These are phyloP conservation scores for Gossypium australe DNA, from an alignment of 345 rosid species.

Conservation along the genomic window DNA sequence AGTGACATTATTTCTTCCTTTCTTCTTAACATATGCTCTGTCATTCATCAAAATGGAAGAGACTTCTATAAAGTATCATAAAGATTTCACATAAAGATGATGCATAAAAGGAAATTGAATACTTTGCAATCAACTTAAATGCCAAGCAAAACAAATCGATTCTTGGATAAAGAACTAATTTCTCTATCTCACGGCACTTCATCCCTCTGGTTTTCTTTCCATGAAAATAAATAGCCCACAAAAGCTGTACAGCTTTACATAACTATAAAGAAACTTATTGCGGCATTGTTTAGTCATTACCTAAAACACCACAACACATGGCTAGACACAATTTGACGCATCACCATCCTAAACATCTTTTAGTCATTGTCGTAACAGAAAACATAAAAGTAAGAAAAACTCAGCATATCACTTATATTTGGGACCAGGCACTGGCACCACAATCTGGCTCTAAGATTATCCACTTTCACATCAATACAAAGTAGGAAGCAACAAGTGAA, in stretches of 20 bases:
- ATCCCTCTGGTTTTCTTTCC: not conserved
- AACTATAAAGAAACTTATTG: not conserved
- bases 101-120: not conserved
- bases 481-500: not conserved
- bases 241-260: not conserved
- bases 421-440: not conserved
- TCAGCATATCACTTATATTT: not conserved
- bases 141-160: not conserved
- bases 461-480: not conserved
- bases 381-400: not conserved
- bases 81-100: not conserved
- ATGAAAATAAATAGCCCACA: not conserved
- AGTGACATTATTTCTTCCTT: slow-evolving; percentile 45
- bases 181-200: not conserved
- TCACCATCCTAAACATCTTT: not conserved
- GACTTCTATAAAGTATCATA: not conserved
- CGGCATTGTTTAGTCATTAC: not conserved
- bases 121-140: not conserved
- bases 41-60: not conserved
- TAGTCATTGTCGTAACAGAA: not conserved
- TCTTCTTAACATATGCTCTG: slow-evolving; percentile 32
- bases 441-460: not conserved
- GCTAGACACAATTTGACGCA: not conserved
- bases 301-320: not conserved
- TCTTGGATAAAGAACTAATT: not conserved